Percentiles rank a stretch among this genome's conserved stretches.
These are phyloP conservation scores for Curvularia lunata DNA, from an alignment of 2,329 filamentous ascomycete species.

Conservation along the genomic window DNA sequence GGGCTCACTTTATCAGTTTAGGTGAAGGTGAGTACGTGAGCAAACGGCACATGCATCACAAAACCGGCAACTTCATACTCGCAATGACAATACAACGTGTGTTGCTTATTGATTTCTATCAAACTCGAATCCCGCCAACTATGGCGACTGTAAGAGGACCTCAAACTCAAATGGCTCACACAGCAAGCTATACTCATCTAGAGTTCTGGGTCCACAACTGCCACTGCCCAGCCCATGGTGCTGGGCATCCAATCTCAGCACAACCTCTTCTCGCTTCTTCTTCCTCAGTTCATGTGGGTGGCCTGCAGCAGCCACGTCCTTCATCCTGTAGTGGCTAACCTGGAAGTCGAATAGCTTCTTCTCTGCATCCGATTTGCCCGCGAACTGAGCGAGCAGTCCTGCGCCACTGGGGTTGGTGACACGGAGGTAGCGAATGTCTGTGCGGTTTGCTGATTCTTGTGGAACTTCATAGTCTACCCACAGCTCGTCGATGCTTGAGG, in stretches of 20 bases:
- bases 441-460: conserved; percentile 71
- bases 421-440: conserved; percentile 64
- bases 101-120: not conserved
- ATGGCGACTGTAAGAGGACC: conserved; percentile 28
- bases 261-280: conserved; percentile 60
- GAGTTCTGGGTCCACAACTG: conserved; percentile 64
- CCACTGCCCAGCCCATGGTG: conserved; percentile 69
- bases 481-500: conserved; percentile 55
- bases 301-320: conserved; percentile 62
- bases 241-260: conserved; percentile 65
- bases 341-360: conserved; percentile 56
- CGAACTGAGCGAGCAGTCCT: conserved; percentile 39
- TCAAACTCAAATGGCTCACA: conserved; percentile 50
- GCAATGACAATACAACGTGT: not conserved
- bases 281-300: conserved; percentile 69
- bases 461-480: conserved; percentile 69
- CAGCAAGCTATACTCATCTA: conserved; percentile 50
- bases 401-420: conserved; percentile 21
- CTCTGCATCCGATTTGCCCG: conserved; percentile 23
- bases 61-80: not conserved
- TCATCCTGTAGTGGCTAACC: conserved; percentile 60
- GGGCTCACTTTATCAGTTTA: not conserved
- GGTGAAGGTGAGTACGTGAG: not conserved
- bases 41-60: not conserved
- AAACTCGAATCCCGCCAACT: not conserved